Conservation (phyloP, 305 asterid species). For the Rubia tinctorum region DNA sequence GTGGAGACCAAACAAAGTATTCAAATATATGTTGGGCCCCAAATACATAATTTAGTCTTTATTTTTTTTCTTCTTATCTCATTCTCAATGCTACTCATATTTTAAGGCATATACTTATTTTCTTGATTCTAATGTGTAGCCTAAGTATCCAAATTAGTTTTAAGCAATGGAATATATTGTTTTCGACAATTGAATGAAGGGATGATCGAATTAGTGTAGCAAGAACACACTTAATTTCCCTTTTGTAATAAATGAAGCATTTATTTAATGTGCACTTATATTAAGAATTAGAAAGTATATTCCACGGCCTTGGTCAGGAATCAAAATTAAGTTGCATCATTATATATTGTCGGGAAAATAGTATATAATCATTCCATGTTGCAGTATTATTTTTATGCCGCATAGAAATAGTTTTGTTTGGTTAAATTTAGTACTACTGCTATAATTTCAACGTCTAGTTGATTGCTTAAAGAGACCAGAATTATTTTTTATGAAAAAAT, state of each 20-base stretch:
- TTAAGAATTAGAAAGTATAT: neutral
- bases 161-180: too few relatives aligned
- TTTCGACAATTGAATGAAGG: too few relatives aligned
- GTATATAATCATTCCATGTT: neutral
- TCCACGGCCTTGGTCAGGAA: neutral
- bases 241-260: neutral
- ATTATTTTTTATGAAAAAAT: neutral
- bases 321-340: constrained; percentile 2
- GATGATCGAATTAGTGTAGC: neutral
- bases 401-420: neutral
- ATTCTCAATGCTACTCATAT: too few relatives aligned
- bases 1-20: too few relatives aligned
- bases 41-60: too few relatives aligned
- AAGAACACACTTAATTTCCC: neutral
- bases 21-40: too few relatives aligned
- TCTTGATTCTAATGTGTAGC: too few relatives aligned
- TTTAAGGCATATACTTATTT: too few relatives aligned
- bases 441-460: neutral
- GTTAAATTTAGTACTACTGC: neutral
- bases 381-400: neutral
- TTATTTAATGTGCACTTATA: neutral
- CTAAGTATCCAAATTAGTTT: too few relatives aligned
- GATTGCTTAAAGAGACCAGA: neutral
- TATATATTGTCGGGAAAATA: constrained; percentile 5
- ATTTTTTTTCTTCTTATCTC: too few relatives aligned